A percentile compares a stretch with the other conserved stretches of the same genome.
Evolutionary conservation across 2,329 filamentous ascomycete species (phyloP).

Genomic region (Gnomoniopsis smithogilvyi): DNA sequence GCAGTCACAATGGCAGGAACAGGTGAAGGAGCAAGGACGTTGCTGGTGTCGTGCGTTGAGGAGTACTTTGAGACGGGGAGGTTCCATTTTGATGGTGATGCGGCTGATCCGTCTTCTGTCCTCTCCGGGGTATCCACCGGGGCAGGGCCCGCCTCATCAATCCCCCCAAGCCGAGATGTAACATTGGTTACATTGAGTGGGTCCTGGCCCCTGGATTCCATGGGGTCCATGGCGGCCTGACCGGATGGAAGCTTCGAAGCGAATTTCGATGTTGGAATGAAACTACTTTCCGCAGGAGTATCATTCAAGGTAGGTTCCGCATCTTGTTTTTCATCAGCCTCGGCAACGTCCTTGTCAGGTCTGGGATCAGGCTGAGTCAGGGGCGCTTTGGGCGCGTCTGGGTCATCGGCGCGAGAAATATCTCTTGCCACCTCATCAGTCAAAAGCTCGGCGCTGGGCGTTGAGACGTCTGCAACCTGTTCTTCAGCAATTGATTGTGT

Average conservation of each 20-base stretch:
- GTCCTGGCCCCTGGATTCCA: slow-evolving; percentile 14
- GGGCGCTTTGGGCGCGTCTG: slow-evolving; percentile 7
- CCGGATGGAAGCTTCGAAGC: slow-evolving; percentile 18
- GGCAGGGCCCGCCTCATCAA: slow-evolving; percentile 19
- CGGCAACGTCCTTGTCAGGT: background rate
- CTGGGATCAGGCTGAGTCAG: slow-evolving; percentile 13
- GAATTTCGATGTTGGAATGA: slow-evolving; percentile 26
- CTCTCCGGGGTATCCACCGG: slow-evolving; percentile 16
- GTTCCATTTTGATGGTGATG: slow-evolving; percentile 20
- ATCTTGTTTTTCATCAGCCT: slow-evolving; percentile 6
- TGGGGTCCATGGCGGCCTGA: slow-evolving; percentile 17
- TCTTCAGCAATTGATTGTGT: slow-evolving; percentile 11
- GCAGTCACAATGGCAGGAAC: slow-evolving; percentile 20
- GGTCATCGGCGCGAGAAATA: slow-evolving; percentile 3
- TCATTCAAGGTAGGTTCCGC: slow-evolving; percentile 1
- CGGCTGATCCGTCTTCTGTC: slow-evolving; percentile 19
- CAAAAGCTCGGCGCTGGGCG: background rate
- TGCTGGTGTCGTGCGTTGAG: slow-evolving; percentile 35
- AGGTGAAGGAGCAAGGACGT: slow-evolving; percentile 17
- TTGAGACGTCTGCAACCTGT: slow-evolving; percentile 1
- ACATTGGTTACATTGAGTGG: slow-evolving; percentile 19
- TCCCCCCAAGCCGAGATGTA: slow-evolving; percentile 18
- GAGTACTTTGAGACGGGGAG: slow-evolving; percentile 39
- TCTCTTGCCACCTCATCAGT: background rate
- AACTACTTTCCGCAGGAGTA: slow-evolving; percentile 10